These are phyloP conservation scores for Aspergillus sp. DNA, from an alignment of 2,329 filamentous ascomycete species.

Conservation along the genomic window DNA sequence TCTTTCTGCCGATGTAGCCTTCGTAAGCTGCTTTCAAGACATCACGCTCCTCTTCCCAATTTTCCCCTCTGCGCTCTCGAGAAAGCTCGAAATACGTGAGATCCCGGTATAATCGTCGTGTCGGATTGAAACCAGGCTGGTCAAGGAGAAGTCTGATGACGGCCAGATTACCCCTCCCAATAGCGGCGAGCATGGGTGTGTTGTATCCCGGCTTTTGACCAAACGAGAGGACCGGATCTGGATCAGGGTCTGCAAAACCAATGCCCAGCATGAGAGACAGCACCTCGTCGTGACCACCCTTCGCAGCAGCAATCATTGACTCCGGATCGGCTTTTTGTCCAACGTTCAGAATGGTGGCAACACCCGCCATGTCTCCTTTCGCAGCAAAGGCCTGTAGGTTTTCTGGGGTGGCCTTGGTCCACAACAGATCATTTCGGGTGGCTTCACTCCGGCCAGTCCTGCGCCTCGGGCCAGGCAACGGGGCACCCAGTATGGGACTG, in stretches of 20 bases:
- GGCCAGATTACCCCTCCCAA: constrained; percentile 77
- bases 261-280: constrained; percentile 68
- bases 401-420: constrained; percentile 44
- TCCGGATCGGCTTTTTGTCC: constrained; percentile 62
- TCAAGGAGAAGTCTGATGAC: constrained; percentile 73
- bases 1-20: constrained; percentile 25
- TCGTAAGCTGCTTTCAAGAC: constrained; percentile 61
- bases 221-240: constrained; percentile 57
- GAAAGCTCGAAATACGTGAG: constrained; percentile 84
- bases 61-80: constrained; percentile 69
- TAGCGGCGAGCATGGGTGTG: constrained; percentile 89
- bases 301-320: constrained; percentile 81
- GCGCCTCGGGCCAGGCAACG: constrained; percentile 23
- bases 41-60: constrained; percentile 82
- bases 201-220: constrained; percentile 60
- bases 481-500: constrained; percentile 28
- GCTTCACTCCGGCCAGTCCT: constrained; percentile 43
- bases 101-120: constrained; percentile 61
- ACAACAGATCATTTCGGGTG: constrained; percentile 43
- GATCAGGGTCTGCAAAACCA: constrained; percentile 60
- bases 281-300: constrained; percentile 82
- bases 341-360: constrained; percentile 43
- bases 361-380: constrained; percentile 43
- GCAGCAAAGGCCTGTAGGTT: constrained; percentile 42
- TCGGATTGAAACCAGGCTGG: constrained; percentile 74